Percentiles rank a stretch among this genome's conserved stretches.
phyloP scores from a whole-genome alignment of 2,329 filamentous ascomycete genomes.

The Sphaerulina musiva region DNA sequence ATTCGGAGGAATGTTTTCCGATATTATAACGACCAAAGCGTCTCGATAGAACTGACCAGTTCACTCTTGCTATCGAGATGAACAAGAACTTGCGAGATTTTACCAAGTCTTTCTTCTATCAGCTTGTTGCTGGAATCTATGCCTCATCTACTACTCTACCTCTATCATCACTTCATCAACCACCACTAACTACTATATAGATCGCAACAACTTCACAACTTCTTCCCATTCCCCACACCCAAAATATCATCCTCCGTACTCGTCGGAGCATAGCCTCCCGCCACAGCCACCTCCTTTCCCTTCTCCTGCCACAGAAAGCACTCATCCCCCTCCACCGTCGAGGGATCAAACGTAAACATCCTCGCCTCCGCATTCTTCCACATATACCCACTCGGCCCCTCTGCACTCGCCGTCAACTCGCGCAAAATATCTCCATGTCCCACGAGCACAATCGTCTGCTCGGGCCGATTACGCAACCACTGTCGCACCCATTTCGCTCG shows the following conservation, averaged over 20 bases:
- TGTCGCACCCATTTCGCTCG: constrained; percentile 30
- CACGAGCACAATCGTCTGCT: constrained; percentile 32
- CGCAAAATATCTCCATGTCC: constrained; percentile 32
- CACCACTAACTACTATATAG: neutral
- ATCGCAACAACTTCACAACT: constrained; percentile 2
- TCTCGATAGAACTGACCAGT: too few relatives aligned
- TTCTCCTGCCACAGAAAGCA: constrained; percentile 27
- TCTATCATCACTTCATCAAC: neutral
- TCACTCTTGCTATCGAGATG: too few relatives aligned
- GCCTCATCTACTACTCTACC: neutral
- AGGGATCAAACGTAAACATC: constrained; percentile 26
- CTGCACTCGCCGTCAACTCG: constrained; percentile 23
- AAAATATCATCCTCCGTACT: constrained; percentile 27
- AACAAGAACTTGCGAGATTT: too few relatives aligned
- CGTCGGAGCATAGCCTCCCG: constrained; percentile 31
- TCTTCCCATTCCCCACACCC: constrained; percentile 13
- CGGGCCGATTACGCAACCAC: constrained; percentile 29
- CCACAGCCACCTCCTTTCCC: constrained; percentile 24
- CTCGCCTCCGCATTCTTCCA: constrained; percentile 32
- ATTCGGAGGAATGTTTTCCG: too few relatives aligned
- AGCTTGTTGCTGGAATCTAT: neutral
- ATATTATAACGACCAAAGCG: too few relatives aligned
- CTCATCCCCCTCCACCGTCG: constrained; percentile 24
- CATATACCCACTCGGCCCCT: constrained; percentile 24
- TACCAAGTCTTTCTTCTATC: neutral